Base-by-base conservation (phyloP, 2,329 filamentous ascomycete species). In the Diaporthe sp. region DNA sequence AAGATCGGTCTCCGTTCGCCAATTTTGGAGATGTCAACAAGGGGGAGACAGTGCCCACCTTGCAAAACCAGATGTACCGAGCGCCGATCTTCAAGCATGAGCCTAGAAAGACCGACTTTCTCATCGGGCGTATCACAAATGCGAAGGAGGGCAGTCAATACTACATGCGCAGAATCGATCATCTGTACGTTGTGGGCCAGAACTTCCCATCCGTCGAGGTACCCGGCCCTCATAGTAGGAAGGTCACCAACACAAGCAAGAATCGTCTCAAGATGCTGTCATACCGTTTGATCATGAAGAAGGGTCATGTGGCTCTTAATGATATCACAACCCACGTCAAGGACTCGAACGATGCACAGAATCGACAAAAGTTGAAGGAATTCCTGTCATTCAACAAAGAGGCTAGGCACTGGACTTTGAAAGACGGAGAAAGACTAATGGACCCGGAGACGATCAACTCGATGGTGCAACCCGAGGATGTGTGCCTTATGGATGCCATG, bases 171-270 rank as follows among this genome's bases (percentile, higher is more conserved):
- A 97, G 94, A 79, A 94, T 98, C 63, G 96, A 98, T 76, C 94
- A 98, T 81, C 86, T 99, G 8, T 96, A 94, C 81, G 93, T 95
- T 25, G 97, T 98, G 34, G 97, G 97, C 9, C 97, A 99, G 82
- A 94, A 96, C 74, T 95, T 98, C 81, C 97, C 97, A 1, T 95
- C 94, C 0, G 92, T 96, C 42, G 96, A 98, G 80, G 94, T 99
- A 7, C 97, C 97, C 4, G 96, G 96, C 0, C 96, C 96, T 3
- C 96, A 98, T 82, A 97, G 95, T 51, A 91, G 97, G 77, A 98
- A 97, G 83, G 96, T 98, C 42, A 99, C 97, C 0, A 98, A 97
- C 75, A 95, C 96, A n/a, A 93, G 95, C 49, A 99, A 99, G 87
- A 98, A 97, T 84, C 92, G 97, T 49, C 92, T 99, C 84, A 98